Percentiles rank a stretch among this genome's conserved stretches.
phyloP scores from a whole-genome alignment of 2,329 filamentous ascomycete species.

The Paradendryphiella salina region DNA sequence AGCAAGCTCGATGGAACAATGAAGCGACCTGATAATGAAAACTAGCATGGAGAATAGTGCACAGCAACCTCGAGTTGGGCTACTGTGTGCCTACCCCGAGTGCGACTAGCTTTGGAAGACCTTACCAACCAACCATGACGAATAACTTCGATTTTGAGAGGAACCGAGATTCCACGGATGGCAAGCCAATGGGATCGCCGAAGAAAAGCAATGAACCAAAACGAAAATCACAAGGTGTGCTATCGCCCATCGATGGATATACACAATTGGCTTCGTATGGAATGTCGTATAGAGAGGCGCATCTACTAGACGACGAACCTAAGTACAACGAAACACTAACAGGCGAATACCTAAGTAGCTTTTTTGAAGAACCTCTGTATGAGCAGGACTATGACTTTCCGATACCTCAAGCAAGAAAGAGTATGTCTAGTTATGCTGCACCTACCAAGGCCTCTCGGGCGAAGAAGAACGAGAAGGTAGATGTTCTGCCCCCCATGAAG shows the following conservation, averaged over 20 bases:
- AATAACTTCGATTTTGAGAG: background rate
- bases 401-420: background rate
- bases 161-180: background rate
- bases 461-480: conserved; percentile 11
- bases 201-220: background rate
- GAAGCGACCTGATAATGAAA: background rate
- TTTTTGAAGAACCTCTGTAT: background rate
- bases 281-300: background rate
- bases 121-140: background rate
- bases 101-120: background rate
- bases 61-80: background rate
- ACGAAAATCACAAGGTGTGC: background rate
- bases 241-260: background rate
- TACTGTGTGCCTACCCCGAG: background rate
- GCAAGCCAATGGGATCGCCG: background rate
- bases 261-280: background rate
- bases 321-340: background rate
- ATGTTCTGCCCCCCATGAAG: background rate
- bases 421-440: background rate
- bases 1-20: background rate
- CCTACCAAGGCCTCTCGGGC: conserved; percentile 9
- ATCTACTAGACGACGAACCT: background rate
- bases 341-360: too few relatives aligned
- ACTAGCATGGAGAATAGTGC: background rate
- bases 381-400: background rate